Conservation (phyloP, 179 eudicot species). For the Actinidia arguta region DNA sequence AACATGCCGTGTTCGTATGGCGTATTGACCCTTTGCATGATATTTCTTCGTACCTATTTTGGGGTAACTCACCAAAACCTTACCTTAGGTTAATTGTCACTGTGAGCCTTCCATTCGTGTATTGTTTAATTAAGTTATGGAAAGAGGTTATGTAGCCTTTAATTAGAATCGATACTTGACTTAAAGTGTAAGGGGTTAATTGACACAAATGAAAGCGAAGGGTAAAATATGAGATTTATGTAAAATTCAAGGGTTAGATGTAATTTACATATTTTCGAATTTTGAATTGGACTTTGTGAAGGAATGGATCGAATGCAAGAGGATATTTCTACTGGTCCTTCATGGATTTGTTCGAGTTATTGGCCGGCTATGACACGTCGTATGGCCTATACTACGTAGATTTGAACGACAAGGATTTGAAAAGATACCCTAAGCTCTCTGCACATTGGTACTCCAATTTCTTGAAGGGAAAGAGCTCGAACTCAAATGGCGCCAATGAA, state of each 20-base stretch:
- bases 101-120: neutral
- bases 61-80: no score
- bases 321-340: conserved; percentile 81
- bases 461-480: conserved; percentile 39
- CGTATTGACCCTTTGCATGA: no score
- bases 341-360: conserved; percentile 61
- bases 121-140: neutral
- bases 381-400: conserved; percentile 71
- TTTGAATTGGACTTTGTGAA: conserved; percentile 18
- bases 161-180: neutral
- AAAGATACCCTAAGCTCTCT: conserved; percentile 61
- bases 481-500: neutral
- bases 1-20: no score
- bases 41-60: no score
- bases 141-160: no score
- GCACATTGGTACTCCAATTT: conserved; percentile 73
- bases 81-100: no score
- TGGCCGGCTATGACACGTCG: conserved; percentile 38
- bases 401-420: conserved; percentile 50
- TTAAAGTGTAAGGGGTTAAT: neutral
- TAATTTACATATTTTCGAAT: neutral
- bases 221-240: neutral
- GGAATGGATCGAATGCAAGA: conserved; percentile 67
- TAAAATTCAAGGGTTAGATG: neutral
- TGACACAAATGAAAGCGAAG: neutral